Conservation (phyloP, 2,329 filamentous ascomycete genomes). For the Aplosporella prunicola region DNA sequence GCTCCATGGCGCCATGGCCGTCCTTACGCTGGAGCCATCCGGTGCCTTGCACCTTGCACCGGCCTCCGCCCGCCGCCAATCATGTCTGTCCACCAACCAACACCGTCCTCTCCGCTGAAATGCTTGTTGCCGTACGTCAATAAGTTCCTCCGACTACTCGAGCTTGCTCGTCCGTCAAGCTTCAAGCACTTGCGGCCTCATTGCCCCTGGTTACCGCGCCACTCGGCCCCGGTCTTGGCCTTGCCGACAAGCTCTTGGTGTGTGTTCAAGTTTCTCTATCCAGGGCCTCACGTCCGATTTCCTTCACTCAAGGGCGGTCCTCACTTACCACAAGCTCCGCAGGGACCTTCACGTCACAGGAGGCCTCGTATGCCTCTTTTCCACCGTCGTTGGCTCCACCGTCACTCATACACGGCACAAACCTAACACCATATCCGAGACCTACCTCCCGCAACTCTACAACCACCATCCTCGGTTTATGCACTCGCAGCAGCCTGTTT, state of each 20-base stretch:
- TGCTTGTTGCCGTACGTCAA: too few species aligned
- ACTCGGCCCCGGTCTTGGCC: too few species aligned
- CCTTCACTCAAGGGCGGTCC: constrained; percentile 4
- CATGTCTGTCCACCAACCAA: too few species aligned
- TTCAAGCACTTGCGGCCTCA: too few species aligned
- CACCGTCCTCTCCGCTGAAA: constrained; percentile 4
- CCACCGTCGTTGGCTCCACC: too few species aligned
- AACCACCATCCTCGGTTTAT: constrained; percentile 3
- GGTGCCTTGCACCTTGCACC: constrained; percentile 1
- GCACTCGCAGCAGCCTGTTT: too few species aligned
- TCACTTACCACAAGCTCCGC: constrained; percentile 7
- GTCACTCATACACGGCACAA: too few species aligned
- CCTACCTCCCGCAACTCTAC: not conserved
- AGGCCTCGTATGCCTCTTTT: constrained; percentile 1
- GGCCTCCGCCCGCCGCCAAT: not conserved
- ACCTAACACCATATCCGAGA: constrained; percentile 1
- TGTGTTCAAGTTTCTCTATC: too few species aligned
- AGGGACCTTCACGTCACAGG: constrained; percentile 10
- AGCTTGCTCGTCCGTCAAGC: not conserved
- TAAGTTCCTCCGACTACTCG: too few species aligned
- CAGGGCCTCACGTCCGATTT: constrained; percentile 7
- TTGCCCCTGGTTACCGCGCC: too few species aligned
- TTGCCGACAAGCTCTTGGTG: too few species aligned
- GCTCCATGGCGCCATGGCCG: constrained; percentile 5
- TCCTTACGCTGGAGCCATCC: constrained; percentile 5